Conservation (phyloP, 73 alveolate genomes). For the Uronychia setigera region DNA sequence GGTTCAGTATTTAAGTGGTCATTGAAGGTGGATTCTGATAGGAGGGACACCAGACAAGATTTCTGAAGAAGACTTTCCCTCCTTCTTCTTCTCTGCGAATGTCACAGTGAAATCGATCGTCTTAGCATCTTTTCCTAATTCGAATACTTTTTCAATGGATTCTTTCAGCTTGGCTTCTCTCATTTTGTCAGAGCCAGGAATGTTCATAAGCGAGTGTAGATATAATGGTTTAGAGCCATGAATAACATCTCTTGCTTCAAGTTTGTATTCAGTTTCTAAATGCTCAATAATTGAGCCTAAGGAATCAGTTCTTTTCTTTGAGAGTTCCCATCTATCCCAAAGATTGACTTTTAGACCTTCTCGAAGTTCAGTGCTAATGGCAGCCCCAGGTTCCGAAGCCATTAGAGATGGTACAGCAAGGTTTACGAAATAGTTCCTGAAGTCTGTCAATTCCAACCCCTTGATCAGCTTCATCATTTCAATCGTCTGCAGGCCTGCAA, state of each 20-base stretch:
- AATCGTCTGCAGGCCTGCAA: conserved; percentile 93
- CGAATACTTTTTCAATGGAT: background rate
- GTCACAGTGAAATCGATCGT: too few relatives aligned
- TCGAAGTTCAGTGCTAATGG: conserved; percentile 58
- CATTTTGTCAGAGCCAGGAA: conserved; percentile 40
- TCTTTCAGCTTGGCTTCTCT: background rate
- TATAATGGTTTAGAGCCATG: conserved; percentile 72
- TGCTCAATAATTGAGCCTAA: conserved; percentile 44
- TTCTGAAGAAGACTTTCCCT: too few relatives aligned
- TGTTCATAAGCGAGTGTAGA: conserved; percentile 65
- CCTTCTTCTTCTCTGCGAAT: too few relatives aligned
- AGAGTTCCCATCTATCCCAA: conserved; percentile 90
- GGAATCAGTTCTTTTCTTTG: conserved; percentile 45
- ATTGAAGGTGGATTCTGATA: too few relatives aligned
- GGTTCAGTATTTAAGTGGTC: too few relatives aligned
- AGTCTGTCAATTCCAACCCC: conserved; percentile 62
- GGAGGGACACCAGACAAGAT: too few relatives aligned
- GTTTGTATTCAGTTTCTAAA: conserved; percentile 51
- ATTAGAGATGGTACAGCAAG: conserved; percentile 87
- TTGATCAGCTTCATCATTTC: conserved; percentile 88
- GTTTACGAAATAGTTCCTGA: conserved; percentile 81
- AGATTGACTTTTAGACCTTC: conserved; percentile 75
- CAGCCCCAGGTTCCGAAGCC: conserved; percentile 91
- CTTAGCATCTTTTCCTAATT: too few relatives aligned
- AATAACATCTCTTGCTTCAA: conserved; percentile 72